Evolutionary conservation across 2,329 filamentous ascomycete species (phyloP).

Genomic region (Neofusicoccum laricinum): DNA sequence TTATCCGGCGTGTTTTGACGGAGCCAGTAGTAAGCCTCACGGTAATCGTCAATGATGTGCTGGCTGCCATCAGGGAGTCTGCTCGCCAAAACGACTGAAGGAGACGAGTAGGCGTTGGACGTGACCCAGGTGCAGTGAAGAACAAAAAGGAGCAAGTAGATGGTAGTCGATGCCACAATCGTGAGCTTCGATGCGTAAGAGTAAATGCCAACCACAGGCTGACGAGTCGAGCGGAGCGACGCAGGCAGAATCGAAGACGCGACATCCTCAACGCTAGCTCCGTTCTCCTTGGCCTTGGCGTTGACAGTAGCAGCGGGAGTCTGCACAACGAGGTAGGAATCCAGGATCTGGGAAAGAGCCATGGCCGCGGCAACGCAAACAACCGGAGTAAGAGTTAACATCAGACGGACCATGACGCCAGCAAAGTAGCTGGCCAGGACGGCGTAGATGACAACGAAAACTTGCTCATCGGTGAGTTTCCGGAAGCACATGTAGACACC

Average conservation of each 20-base stretch:
- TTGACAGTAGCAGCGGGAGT: slow-evolving; percentile 48
- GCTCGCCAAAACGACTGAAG: slow-evolving; percentile 92
- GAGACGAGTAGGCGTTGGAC: slow-evolving; percentile 97
- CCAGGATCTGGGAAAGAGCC: slow-evolving; percentile 80
- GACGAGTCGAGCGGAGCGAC: slow-evolving; percentile 67
- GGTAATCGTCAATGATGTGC: slow-evolving; percentile 98
- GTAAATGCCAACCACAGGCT: slow-evolving; percentile 81
- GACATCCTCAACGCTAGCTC: slow-evolving; percentile 35
- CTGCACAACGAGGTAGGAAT: slow-evolving; percentile 72
- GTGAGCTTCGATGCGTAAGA: slow-evolving; percentile 72
- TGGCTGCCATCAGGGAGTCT: slow-evolving; percentile 90
- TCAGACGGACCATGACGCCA: slow-evolving; percentile 98
- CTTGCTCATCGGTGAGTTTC: slow-evolving; percentile 89
- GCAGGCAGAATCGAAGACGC: slow-evolving; percentile 50
- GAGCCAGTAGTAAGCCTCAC: slow-evolving; percentile 99
- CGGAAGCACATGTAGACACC: slow-evolving; percentile 99
- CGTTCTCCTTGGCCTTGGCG: slow-evolving; percentile 46
- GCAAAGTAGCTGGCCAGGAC: slow-evolving; percentile 97
- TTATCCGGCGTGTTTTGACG: slow-evolving; percentile 93
- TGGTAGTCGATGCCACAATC: slow-evolving; percentile 68
- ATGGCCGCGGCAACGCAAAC: slow-evolving; percentile 94
- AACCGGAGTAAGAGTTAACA: slow-evolving; percentile 94
- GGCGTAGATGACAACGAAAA: slow-evolving; percentile 97
- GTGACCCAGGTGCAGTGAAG: slow-evolving; percentile 99
- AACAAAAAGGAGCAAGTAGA: slow-evolving; percentile 90